Evolutionary conservation across 495 filamentous ascomycete genomes (phyloP).

Genomic region (Opeltia flavorubescens): DNA sequence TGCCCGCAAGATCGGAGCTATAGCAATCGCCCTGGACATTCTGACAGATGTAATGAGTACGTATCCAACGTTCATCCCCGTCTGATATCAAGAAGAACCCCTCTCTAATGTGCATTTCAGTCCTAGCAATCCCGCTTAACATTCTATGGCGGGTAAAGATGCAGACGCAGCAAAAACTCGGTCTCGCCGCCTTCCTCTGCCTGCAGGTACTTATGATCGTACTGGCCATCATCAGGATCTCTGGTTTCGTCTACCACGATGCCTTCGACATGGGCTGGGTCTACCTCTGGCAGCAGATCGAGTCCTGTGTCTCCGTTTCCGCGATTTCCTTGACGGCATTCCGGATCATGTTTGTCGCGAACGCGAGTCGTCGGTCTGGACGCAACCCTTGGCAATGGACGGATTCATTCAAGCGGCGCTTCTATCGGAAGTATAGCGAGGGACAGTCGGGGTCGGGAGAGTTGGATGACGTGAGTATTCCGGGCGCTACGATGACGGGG

Average conservation of each 20-base stretch:
- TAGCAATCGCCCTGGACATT: background rate
- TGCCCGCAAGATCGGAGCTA: background rate
- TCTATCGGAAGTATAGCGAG: no score
- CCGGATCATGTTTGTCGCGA: conserved; percentile 3
- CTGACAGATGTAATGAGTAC: background rate
- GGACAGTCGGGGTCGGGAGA: no score
- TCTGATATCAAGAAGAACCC: no score
- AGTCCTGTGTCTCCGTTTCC: conserved; percentile 4
- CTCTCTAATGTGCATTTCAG: no score
- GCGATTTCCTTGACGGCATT: conserved; percentile 9
- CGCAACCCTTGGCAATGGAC: background rate
- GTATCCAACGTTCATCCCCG: background rate
- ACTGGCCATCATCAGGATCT: conserved; percentile 15
- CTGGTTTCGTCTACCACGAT: background rate
- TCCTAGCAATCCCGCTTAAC: conserved; percentile 16
- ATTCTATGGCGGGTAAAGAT: conserved; percentile 15
- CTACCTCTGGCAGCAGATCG: conserved; percentile 7
- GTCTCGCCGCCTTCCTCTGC: conserved; percentile 16
- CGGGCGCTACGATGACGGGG: no score
- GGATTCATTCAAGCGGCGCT: no score
- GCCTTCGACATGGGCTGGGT: background rate
- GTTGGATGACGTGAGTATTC: no score
- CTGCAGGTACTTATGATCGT: conserved; percentile 16
- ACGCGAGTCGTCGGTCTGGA: background rate
- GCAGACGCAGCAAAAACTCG: conserved; percentile 13